Percentiles rank a stretch among this genome's conserved stretches.
These are phyloP conservation scores for Podospora didyma DNA, from an alignment of 495 filamentous ascomycete species.

Conservation along the genomic window DNA sequence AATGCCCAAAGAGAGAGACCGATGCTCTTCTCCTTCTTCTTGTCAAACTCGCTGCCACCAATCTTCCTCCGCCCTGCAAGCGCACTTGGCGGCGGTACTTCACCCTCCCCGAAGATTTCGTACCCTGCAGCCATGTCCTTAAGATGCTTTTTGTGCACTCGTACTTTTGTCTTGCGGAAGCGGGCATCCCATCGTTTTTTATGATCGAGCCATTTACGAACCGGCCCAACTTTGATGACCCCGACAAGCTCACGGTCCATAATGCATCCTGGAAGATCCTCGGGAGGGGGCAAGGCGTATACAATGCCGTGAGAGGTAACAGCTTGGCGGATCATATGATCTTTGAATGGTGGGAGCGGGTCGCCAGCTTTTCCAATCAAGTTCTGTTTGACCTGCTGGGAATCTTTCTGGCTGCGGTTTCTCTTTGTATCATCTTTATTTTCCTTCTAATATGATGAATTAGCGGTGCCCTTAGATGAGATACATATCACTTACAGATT, in stretches of 20 bases:
- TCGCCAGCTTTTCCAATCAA: conserved; percentile 76
- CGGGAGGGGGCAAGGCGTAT: conserved; percentile 57
- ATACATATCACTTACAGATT: conserved; percentile 12
- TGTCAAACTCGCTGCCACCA: conserved; percentile 33
- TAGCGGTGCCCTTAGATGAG: not conserved
- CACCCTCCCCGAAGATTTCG: conserved; percentile 61
- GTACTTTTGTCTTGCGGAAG: conserved; percentile 61
- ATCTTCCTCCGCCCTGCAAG: conserved; percentile 64
- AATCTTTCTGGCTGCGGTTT: conserved; percentile 1
- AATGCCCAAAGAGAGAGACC: conserved; percentile 78
- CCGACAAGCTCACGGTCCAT: conserved; percentile 64
- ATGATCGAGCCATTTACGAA: conserved; percentile 75
- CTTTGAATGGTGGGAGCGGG: conserved; percentile 67
- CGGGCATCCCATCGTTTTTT: conserved; percentile 67
- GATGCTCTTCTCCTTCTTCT: conserved; percentile 58
- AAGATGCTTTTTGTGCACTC: conserved; percentile 64
- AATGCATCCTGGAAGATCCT: conserved; percentile 57
- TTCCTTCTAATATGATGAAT: not conserved
- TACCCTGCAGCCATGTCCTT: conserved; percentile 68
- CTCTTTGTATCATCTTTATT: not conserved
- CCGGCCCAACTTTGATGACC: conserved; percentile 71
- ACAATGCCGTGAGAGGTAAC: conserved; percentile 73
- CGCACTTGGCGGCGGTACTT: conserved; percentile 77
- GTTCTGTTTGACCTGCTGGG: not conserved
- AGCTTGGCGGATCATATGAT: conserved; percentile 87